These are phyloP conservation scores for Abrus precatorius DNA, from an alignment of 306 rosid species.

Conservation along the genomic window DNA sequence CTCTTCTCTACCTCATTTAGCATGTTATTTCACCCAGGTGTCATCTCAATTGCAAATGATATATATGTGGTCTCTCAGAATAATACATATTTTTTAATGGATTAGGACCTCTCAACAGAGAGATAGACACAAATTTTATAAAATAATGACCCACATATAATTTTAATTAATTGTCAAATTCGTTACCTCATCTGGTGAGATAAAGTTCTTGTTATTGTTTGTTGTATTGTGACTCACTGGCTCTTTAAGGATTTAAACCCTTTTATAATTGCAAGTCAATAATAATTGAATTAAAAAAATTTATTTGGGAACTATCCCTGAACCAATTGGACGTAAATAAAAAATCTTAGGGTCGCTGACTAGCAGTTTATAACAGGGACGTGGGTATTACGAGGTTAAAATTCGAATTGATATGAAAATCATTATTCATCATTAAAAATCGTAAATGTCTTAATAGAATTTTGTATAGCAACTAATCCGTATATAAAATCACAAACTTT, in stretches of 20 bases:
- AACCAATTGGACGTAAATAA: background rate
- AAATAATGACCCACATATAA: background rate
- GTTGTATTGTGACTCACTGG: too few species aligned
- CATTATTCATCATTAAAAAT: too few species aligned
- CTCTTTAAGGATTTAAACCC: background rate
- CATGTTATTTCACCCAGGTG: conserved; percentile 16
- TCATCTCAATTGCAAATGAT: conserved; percentile 12
- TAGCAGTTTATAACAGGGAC: background rate
- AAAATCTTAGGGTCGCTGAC: background rate
- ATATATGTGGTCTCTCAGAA: background rate
- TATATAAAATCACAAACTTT: too few species aligned
- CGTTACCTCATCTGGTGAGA: too few species aligned
- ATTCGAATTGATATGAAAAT: too few species aligned
- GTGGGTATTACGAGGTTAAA: background rate
- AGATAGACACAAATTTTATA: background rate
- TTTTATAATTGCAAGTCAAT: background rate
- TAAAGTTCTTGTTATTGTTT: too few species aligned
- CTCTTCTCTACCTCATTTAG: conserved; percentile 46
- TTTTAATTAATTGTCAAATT: too few species aligned
- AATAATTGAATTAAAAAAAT: background rate
- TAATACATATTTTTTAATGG: background rate
- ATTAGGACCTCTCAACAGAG: background rate
- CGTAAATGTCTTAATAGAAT: too few species aligned
- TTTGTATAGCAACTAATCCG: too few species aligned
- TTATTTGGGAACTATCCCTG: background rate